phyloP scores from a whole-genome alignment of 306 rosid species.

The Fragaria iinumae region DNA sequence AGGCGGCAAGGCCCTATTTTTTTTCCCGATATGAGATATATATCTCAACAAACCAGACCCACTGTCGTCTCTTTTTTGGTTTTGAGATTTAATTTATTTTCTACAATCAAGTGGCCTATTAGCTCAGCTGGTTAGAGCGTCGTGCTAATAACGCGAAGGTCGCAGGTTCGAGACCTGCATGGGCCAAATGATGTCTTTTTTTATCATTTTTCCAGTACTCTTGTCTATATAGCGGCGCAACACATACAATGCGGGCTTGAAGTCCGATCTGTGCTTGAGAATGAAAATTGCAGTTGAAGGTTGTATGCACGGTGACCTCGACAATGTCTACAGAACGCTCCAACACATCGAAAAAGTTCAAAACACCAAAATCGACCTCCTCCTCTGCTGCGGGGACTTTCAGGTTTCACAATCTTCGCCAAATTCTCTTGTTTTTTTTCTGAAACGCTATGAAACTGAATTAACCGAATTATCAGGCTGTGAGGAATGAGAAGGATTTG shows the following conservation, averaged over 20 bases:
- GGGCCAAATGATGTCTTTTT: background rate
- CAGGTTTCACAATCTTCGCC: constrained; percentile 44
- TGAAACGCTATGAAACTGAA: too few relatives aligned
- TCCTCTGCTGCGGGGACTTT: constrained; percentile 94
- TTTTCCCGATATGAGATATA: too few relatives aligned
- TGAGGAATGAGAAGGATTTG: constrained; percentile 77
- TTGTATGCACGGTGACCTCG: constrained; percentile 96
- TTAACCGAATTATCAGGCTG: constrained; percentile 32
- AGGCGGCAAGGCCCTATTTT: too few relatives aligned
- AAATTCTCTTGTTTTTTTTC: background rate
- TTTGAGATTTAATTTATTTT: too few relatives aligned
- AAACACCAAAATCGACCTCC: constrained; percentile 82
- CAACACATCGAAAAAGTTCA: constrained; percentile 49
- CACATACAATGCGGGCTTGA: too few relatives aligned
- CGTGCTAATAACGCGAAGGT: background rate
- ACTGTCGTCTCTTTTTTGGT: too few relatives aligned
- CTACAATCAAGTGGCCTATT: background rate
- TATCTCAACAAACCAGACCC: background rate
- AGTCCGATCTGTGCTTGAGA: background rate
- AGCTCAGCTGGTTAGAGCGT: background rate
- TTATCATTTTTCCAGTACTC: too few relatives aligned
- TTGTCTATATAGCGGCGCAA: too few relatives aligned
- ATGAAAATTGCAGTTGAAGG: constrained; percentile 94
- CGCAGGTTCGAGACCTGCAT: constrained; percentile 8
- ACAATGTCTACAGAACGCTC: constrained; percentile 74